Percentiles rank a stretch among this genome's conserved stretches.
These are phyloP conservation scores for Geosmithia putterillii DNA, from an alignment of 2,329 filamentous ascomycete genomes.

Conservation along the genomic window DNA sequence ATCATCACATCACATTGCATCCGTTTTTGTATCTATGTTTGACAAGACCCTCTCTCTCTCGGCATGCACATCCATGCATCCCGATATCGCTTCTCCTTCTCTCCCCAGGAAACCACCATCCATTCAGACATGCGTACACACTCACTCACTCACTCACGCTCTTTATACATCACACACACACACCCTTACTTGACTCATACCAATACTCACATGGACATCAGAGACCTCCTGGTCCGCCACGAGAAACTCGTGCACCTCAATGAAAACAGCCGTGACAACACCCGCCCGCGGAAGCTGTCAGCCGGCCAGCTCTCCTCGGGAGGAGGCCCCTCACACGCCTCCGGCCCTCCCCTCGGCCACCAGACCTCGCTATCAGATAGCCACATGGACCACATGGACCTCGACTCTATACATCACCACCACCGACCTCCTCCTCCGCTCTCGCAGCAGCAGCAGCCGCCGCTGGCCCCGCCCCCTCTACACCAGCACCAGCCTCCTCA, in stretches of 20 bases:
- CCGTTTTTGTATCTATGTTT: not conserved
- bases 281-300: conserved; percentile 36
- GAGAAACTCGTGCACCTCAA: conserved; percentile 54
- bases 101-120: too few species aligned
- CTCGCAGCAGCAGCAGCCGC: conserved; percentile 8
- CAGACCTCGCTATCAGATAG: conserved; percentile 34
- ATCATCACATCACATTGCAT: not conserved
- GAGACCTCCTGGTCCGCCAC: conserved; percentile 50
- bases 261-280: conserved; percentile 42
- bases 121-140: not conserved
- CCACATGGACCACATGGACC: conserved; percentile 33
- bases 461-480: conserved; percentile 6
- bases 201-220: conserved; percentile 49
- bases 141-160: not conserved
- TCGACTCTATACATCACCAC: conserved; percentile 21
- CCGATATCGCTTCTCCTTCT: too few species aligned
- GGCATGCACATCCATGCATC: not conserved
- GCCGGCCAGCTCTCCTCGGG: too few species aligned
- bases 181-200: not conserved
- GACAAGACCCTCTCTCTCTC: not conserved
- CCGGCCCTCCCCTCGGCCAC: conserved; percentile 14
- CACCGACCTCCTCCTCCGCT: conserved; percentile 6
- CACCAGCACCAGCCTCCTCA: conserved; percentile 18
- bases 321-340: conserved; percentile 29
- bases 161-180: not conserved